Conservation (phyloP, 225 moss, liverwort and hornwort genomes). For the Straminergon stramineum region DNA sequence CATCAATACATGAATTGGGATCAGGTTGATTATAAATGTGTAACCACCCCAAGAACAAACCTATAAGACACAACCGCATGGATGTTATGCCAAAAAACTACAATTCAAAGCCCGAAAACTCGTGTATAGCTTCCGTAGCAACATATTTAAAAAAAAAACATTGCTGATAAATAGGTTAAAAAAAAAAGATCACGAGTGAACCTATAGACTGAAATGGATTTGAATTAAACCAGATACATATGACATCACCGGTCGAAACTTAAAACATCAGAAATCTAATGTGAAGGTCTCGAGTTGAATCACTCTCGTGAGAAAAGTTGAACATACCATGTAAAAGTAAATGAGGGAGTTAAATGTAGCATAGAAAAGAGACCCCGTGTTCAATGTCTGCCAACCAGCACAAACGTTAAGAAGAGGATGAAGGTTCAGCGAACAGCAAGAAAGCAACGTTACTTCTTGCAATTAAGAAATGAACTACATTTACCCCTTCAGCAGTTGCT, state of each 20-base stretch:
- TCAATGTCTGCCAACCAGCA: constrained; percentile 73
- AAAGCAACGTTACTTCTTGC: not conserved
- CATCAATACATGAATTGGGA: constrained; percentile 91
- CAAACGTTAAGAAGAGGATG: not conserved
- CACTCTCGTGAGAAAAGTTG: not conserved
- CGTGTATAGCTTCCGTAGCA: not conserved
- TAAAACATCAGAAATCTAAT: not conserved
- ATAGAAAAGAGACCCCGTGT: constrained; percentile 96
- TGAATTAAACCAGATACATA: not conserved
- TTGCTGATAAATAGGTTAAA: not conserved
- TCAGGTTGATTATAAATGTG: constrained; percentile 98
- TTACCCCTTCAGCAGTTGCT: not conserved
- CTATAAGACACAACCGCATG: constrained; percentile 36
- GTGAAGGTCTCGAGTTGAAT: not conserved
- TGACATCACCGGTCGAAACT: not conserved
- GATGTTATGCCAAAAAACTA: not conserved
- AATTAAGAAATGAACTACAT: not conserved
- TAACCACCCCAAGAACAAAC: constrained; percentile 99
- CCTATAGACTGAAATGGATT: not conserved
- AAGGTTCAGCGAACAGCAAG: not conserved
- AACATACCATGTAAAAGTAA: constrained; percentile 94
- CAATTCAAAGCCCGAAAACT: not conserved
- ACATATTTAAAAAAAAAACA: not conserved
- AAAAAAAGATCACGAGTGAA: not conserved
- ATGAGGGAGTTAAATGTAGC: constrained; percentile 88